Conservation (phyloP, 2,329 filamentous ascomycete genomes). For the Furcasterigmium furcatum region DNA sequence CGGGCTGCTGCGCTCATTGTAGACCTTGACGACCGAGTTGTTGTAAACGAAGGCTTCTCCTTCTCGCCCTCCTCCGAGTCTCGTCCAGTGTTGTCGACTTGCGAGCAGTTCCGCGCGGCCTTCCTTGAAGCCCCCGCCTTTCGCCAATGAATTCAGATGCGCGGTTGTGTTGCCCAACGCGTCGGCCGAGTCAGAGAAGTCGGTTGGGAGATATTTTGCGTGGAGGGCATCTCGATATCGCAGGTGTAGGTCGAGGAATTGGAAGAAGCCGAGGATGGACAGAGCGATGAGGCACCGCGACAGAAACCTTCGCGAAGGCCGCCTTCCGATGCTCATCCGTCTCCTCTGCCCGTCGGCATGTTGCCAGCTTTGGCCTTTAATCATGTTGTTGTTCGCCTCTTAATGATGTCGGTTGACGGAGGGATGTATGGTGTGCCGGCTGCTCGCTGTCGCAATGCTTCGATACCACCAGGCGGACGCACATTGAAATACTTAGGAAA, state of each 20-base stretch:
- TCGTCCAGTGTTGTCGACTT: conserved; percentile 19
- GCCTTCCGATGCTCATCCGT: background rate
- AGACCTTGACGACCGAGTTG: conserved; percentile 24
- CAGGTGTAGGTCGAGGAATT: conserved; percentile 8
- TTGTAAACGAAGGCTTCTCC: conserved; percentile 24
- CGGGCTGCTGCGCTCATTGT: conserved; percentile 18
- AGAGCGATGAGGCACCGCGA: conserved; percentile 6
- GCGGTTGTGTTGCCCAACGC: background rate
- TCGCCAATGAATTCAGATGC: background rate
- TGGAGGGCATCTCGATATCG: conserved; percentile 8
- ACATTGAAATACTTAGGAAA: no score
- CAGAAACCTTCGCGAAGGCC: background rate
- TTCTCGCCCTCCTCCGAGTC: conserved; percentile 22
- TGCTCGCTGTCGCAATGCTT: no score
- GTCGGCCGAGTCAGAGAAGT: conserved; percentile 1
- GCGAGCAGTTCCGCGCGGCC: conserved; percentile 10
- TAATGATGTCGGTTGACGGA: no score
- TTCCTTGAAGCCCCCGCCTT: background rate
- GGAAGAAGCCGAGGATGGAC: conserved; percentile 5
- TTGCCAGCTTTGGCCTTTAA: background rate
- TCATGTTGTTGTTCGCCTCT: background rate
- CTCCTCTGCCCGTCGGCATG: conserved; percentile 5
- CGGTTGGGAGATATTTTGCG: conserved; percentile 10
- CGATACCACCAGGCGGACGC: no score
- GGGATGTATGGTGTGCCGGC: no score